phyloP scores from a whole-genome alignment of 129 eudicot species.

The Smallanthus sonchifolius region DNA sequence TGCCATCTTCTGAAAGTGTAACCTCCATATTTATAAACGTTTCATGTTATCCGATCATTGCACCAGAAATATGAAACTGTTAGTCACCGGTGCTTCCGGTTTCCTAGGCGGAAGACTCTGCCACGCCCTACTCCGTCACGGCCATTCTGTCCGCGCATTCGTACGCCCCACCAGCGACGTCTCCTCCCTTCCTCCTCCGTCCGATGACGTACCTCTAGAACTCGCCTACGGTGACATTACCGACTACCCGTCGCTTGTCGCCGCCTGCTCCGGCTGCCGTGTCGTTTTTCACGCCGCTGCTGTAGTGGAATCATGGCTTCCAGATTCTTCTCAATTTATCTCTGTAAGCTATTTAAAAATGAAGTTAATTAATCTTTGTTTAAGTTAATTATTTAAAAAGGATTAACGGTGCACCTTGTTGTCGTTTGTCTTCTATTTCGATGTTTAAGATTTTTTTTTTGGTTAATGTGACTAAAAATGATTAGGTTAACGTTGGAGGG shows the following conservation, averaged over 20 bases:
- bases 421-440: too few relatives aligned
- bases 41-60: too few relatives aligned
- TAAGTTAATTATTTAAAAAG: too few relatives aligned
- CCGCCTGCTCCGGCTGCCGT: slow-evolving; percentile 66
- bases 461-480: background rate
- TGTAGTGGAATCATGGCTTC: slow-evolving; percentile 87
- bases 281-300: slow-evolving; percentile 75
- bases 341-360: slow-evolving; percentile 27
- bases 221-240: slow-evolving; percentile 72
- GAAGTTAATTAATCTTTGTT: background rate
- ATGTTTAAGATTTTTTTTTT: too few relatives aligned
- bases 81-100: slow-evolving; percentile 92
- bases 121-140: slow-evolving; percentile 46
- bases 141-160: slow-evolving; percentile 71
- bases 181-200: slow-evolving; percentile 45
- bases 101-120: slow-evolving; percentile 80
- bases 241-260: slow-evolving; percentile 57
- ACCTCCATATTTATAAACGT: too few relatives aligned
- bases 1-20: too few relatives aligned
- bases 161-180: slow-evolving; percentile 75
- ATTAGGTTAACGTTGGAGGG: slow-evolving; percentile 85
- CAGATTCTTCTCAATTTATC: slow-evolving; percentile 60
- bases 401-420: too few relatives aligned
- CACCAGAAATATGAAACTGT: slow-evolving; percentile 35
- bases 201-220: slow-evolving; percentile 41